Base-by-base conservation (phyloP, 768 basidiomycete genomes). In the Astraeus odoratus region DNA sequence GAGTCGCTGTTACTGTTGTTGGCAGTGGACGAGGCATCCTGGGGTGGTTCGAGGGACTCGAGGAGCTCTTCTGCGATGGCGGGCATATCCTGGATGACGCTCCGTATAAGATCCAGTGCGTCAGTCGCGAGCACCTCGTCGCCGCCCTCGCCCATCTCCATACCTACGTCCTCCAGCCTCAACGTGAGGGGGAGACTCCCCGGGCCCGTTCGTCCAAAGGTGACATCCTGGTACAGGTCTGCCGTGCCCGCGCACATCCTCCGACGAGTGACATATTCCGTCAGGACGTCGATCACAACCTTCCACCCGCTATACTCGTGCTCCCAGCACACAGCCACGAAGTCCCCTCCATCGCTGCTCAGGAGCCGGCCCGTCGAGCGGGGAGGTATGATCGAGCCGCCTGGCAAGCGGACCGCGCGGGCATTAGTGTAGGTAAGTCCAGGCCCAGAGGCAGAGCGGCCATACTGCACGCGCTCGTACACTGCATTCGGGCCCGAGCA, bases 301-400 rank as follows among this genome's bases (percentile, higher is more conserved):
- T 78, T 84, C 93, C 93, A 96, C 2, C 87, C 90, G 6, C 85
- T 88, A 56, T 91, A 81, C 36, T 80, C 71, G 51, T 86, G 81
- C 50, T 83, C 74, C 93, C 93, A 96, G 16, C 76, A 73, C 1
- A 94, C 74, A 5, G 86, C 81, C 15, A 78, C 69, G 35, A 51
- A 46, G 19, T 88, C 85, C 2, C 76, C 79, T 4, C 76, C 76
- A 42, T 89, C 86, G 8, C 76, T 73, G 50, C 80, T 89, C 26
- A 94, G 69, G 18, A 92, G 70, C 7, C 77, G 76, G 3, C 89
- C 92, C 1, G 69, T 62, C 1, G 86, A 80, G 18, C 77, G 75
- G 5, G 77, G 69, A 19, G 83, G 82, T 4, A 96, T 71, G 9
- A 72, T 72, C 1, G 80, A 79, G 1, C 88, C 86, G 4, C 89